A percentile compares a stretch with the other conserved stretches of the same genome.
Evolutionary conservation across 2,329 filamentous ascomycete species (phyloP).

Genomic region (Aspergillus oerlinghausenensis): DNA sequence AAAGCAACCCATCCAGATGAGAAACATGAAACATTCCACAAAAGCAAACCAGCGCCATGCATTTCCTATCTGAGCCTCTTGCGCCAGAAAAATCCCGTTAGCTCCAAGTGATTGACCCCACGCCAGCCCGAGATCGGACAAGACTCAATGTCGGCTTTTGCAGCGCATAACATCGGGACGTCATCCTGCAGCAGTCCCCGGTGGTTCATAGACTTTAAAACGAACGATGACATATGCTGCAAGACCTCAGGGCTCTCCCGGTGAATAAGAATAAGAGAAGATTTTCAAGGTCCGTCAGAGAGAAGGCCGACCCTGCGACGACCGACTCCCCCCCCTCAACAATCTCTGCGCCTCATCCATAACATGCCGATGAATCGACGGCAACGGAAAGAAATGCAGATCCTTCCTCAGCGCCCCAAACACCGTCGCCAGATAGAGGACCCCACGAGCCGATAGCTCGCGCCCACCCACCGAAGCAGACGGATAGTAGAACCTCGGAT

Average conservation of each 20-base stretch:
- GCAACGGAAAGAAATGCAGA: conserved; percentile 29
- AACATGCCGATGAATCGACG: conserved; percentile 21
- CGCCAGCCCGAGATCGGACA: background rate
- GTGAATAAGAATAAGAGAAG: no score
- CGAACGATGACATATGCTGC: background rate
- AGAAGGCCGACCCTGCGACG: background rate
- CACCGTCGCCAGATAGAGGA: conserved; percentile 26
- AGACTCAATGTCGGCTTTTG: background rate
- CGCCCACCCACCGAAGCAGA: conserved; percentile 22
- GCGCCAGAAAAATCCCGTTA: background rate
- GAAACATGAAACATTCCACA: background rate
- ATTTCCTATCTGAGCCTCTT: background rate
- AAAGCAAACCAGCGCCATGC: background rate
- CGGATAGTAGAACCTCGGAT: conserved; percentile 32
- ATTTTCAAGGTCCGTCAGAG: background rate
- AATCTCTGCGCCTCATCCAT: conserved; percentile 21
- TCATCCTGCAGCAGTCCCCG: background rate
- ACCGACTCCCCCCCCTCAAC: conserved; percentile 4
- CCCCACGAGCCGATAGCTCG: conserved; percentile 26
- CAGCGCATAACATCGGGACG: background rate
- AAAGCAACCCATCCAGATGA: background rate
- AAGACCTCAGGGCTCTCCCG: background rate
- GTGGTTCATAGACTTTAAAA: background rate
- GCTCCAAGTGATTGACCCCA: background rate
- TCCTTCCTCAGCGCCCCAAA: conserved; percentile 25